phyloP scores from a whole-genome alignment of 2,329 filamentous ascomycete species.

The Sodiomyces alkalinus region DNA sequence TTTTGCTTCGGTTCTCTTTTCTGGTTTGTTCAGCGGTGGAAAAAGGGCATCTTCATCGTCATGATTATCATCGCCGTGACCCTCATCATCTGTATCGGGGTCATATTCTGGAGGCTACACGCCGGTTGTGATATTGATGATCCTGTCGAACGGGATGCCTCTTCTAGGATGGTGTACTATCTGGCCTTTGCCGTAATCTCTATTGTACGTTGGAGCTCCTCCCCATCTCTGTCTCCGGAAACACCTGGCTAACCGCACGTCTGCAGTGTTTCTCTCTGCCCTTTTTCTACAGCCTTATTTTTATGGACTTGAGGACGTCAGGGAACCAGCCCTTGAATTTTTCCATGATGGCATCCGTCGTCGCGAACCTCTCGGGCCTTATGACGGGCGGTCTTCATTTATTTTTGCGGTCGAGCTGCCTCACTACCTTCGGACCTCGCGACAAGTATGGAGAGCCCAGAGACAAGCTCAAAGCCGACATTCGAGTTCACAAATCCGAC shows the following conservation, averaged over 20 bases:
- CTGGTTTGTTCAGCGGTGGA: slow-evolving; percentile 49
- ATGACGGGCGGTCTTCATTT: slow-evolving; percentile 51
- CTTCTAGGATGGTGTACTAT: slow-evolving; percentile 58
- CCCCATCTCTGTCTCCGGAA: neutral
- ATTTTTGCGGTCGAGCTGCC: slow-evolving; percentile 48
- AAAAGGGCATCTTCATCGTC: slow-evolving; percentile 39
- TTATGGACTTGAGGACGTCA: slow-evolving; percentile 20
- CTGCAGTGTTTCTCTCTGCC: slow-evolving; percentile 42
- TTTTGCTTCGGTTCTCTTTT: slow-evolving; percentile 53
- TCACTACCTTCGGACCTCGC: slow-evolving; percentile 35
- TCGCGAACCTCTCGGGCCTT: slow-evolving; percentile 50
- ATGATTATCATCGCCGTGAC: slow-evolving; percentile 33
- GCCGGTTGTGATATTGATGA: slow-evolving; percentile 37
- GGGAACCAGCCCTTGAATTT: slow-evolving; percentile 29
- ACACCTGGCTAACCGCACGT: slow-evolving; percentile 12
- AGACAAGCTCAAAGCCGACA: slow-evolving; percentile 26
- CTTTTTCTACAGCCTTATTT: slow-evolving; percentile 44
- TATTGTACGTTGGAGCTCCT: slow-evolving; percentile 30
- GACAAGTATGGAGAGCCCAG: slow-evolving; percentile 31
- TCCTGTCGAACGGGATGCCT: slow-evolving; percentile 40
- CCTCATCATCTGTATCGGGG: slow-evolving; percentile 32
- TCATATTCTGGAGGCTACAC: slow-evolving; percentile 42
- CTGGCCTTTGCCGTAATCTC: slow-evolving; percentile 39
- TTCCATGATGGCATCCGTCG: slow-evolving; percentile 49
- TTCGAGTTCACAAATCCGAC: slow-evolving; percentile 25